A percentile compares a stretch with the other conserved stretches of the same genome.
phyloP scores from a whole-genome alignment of 257 asterid genomes.

The Gardenia jasminoides region DNA sequence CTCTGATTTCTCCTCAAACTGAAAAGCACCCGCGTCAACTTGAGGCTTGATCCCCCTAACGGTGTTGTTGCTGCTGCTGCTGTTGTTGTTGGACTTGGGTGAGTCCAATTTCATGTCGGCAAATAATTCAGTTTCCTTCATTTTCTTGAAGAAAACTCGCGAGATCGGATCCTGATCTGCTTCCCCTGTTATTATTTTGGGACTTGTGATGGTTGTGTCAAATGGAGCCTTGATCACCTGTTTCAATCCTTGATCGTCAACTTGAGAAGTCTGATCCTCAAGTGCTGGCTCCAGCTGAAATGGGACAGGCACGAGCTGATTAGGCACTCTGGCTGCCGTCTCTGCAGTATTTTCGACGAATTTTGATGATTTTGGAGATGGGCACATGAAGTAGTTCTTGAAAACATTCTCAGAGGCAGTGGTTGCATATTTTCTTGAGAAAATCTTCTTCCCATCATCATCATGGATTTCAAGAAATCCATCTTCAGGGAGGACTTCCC shows the following conservation, averaged over 20 bases:
- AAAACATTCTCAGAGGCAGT: slow-evolving; percentile 24
- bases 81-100: slow-evolving; percentile 38
- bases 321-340: slow-evolving; percentile 18
- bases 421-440: slow-evolving; percentile 38
- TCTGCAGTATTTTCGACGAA: slow-evolving; percentile 31
- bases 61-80: neutral
- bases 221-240: slow-evolving; percentile 13
- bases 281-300: slow-evolving; percentile 21
- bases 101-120: slow-evolving; percentile 80
- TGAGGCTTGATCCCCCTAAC: slow-evolving; percentile 32
- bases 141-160: slow-evolving; percentile 78
- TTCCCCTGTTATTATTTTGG: neutral
- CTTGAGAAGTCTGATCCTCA: neutral
- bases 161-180: slow-evolving; percentile 51
- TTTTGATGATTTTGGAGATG: slow-evolving; percentile 32
- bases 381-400: slow-evolving; percentile 56
- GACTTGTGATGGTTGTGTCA: slow-evolving; percentile 16
- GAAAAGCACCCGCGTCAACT: slow-evolving; percentile 30
- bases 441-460: slow-evolving; percentile 44
- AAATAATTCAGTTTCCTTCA: slow-evolving; percentile 51
- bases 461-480: slow-evolving; percentile 65
- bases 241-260: slow-evolving; percentile 20
- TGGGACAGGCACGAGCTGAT: slow-evolving; percentile 34
- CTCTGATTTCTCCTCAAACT: slow-evolving; percentile 38
- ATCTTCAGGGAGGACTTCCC: slow-evolving; percentile 77